Evolutionary conservation across 1,284 basidiomycete species (phyloP).

Genomic region (Ustilago loliicola): DNA sequence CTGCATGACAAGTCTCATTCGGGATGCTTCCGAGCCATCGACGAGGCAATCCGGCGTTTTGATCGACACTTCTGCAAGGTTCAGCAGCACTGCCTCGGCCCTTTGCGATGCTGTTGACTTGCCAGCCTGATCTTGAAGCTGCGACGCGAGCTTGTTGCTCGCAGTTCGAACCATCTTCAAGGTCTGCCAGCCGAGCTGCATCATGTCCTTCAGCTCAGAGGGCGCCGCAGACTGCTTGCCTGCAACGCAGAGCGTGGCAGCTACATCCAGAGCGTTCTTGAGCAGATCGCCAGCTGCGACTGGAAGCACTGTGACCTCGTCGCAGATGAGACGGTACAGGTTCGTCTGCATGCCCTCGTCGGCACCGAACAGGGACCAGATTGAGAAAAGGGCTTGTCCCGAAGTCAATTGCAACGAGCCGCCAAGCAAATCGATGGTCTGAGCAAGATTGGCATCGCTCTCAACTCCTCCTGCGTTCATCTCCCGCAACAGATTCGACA

Average conservation of each 20-base stretch:
- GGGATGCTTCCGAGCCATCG: conserved; percentile 12
- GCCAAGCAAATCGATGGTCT: conserved; percentile 38
- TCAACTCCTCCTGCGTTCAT: conserved; percentile 17
- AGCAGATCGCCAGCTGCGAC: conserved; percentile 48
- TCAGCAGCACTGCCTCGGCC: conserved; percentile 33
- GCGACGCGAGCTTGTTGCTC: conserved; percentile 21
- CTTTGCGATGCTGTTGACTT: conserved; percentile 4
- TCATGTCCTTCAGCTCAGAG: conserved; percentile 27
- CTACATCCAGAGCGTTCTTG: conserved; percentile 57
- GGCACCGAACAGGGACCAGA: conserved; percentile 55
- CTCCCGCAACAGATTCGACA: conserved; percentile 37
- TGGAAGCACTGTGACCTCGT: conserved; percentile 24
- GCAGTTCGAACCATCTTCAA: conserved; percentile 35
- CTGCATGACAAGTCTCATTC: conserved; percentile 34
- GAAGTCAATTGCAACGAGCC: conserved; percentile 48
- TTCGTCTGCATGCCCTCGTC: conserved; percentile 47
- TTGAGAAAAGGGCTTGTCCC: conserved; percentile 53
- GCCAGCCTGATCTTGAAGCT: conserved; percentile 4
- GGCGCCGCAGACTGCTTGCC: conserved; percentile 37
- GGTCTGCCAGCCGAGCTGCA: conserved; percentile 42
- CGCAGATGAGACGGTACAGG: conserved; percentile 41
- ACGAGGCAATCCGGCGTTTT: conserved; percentile 23
- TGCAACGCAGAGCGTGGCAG: conserved; percentile 45
- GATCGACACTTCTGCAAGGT: conserved; percentile 38
- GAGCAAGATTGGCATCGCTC: conserved; percentile 7